Base-by-base conservation (phyloP, 2,329 filamentous ascomycete genomes). In the Plectosphaerella sp. region DNA sequence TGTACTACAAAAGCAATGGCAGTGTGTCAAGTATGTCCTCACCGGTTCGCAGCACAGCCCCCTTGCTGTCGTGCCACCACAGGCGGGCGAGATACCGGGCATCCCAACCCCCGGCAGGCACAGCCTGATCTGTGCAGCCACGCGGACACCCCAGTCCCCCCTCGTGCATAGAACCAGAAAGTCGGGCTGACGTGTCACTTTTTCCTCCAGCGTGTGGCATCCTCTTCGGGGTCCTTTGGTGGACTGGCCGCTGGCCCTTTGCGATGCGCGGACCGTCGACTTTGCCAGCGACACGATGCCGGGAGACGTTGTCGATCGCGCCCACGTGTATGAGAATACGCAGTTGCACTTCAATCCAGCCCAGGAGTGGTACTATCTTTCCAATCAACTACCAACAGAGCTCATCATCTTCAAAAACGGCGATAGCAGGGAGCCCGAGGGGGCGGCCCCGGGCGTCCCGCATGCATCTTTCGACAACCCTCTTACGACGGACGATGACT, bases 221-320 rank as follows among this genome's bases (percentile, higher is more conserved):
- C 59, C 59, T 5, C 49, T 61, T 3, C 37, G 16, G 15, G 58
- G 58, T 3, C 59, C 59, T 3, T 52, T 60, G 2, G 52, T 57
- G 46, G 59, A 61, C 52, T 60, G 58, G 59, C 59, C 59, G 15
- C 51, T 61, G 24, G 58, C 56, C 12, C 42, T 61, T 12, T 59
- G 58, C 37, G 58, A 60, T 37, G 59, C 58, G 4, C 46, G 47
- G 15, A 56, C 58, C 3, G 58, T 61, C 12, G 50, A 61, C 48
- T 52, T 52, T 16, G 50, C 42, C 4, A 53, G 49, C 16, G 59
- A 61, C 48, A 58, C 56, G 7, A 59, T 59, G 54, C 47, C 58
- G 1, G 54, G 58, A 39, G 59, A 60, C 36, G 58, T 59, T 2
- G 56, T 60, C 15, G 56, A 61, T 50, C 46, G 48, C 15, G 54